phyloP scores from a whole-genome alignment of 495 filamentous ascomycete genomes.

The Xylaria grammica region DNA sequence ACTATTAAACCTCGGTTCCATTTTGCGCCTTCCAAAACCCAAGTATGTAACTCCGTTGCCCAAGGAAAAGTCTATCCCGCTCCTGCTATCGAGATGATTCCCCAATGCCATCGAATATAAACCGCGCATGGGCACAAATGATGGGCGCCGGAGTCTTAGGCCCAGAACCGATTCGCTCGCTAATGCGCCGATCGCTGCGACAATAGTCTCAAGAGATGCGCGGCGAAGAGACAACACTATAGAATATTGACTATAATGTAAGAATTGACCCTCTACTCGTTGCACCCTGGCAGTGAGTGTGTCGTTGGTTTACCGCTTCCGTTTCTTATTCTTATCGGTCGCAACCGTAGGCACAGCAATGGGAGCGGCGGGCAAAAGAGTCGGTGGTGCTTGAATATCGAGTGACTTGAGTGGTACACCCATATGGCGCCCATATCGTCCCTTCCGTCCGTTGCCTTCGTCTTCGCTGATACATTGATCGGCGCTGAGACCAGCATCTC shows the following conservation, averaged over 20 bases:
- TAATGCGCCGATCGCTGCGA: neutral
- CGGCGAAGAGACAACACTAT: neutral
- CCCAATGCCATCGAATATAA: slow-evolving; percentile 5
- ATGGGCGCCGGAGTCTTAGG: neutral
- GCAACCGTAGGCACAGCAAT: slow-evolving; percentile 35
- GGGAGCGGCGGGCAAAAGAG: slow-evolving; percentile 47
- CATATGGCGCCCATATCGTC: slow-evolving; percentile 96
- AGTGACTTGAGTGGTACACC: slow-evolving; percentile 85
- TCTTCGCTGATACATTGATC: slow-evolving; percentile 97
- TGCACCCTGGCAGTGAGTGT: slow-evolving; percentile 10
- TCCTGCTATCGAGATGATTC: slow-evolving; percentile 14
- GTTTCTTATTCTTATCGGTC: slow-evolving; percentile 55
- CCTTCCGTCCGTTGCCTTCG: slow-evolving; percentile 93
- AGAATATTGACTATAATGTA: neutral
- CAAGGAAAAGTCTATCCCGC: slow-evolving; percentile 23
- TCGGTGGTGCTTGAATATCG: slow-evolving; percentile 37
- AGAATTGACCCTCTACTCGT: neutral
- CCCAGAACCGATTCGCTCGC: neutral
- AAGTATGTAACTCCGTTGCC: slow-evolving; percentile 31
- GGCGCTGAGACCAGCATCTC: slow-evolving; percentile 89
- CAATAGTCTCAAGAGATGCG: neutral
- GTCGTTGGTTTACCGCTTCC: slow-evolving; percentile 48
- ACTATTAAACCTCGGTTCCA: slow-evolving; percentile 36
- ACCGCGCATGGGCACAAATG: neutral
- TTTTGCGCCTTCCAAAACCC: slow-evolving; percentile 33